A percentile compares a stretch with the other conserved stretches of the same genome.
Conservation (phyloP, 257 asterid genomes). For the Ehretia macrophylla region DNA sequence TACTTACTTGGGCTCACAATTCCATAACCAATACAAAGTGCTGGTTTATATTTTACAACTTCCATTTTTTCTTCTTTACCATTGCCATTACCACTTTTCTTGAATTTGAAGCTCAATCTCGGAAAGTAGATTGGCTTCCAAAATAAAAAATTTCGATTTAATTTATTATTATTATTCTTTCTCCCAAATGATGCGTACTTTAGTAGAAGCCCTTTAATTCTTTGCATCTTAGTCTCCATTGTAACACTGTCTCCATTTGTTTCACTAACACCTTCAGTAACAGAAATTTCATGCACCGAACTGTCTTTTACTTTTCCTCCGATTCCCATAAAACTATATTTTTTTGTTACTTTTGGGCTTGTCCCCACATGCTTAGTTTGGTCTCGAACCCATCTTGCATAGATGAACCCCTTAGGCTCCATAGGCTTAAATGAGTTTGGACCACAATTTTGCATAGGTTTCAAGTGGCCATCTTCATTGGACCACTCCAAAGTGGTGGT, state of each 20-base stretch:
- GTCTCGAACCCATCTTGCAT: conserved; percentile 60
- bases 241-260: conserved; percentile 2
- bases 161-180: conserved; percentile 25
- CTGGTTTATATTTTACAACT: conserved; percentile 40
- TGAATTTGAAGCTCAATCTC: conserved; percentile 44
- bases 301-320: neutral
- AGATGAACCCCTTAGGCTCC: conserved; percentile 61
- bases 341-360: conserved; percentile 18
- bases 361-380: conserved; percentile 34
- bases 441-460: conserved; percentile 14
- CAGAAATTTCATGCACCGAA: neutral
- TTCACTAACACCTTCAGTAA: too few relatives aligned
- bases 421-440: conserved; percentile 30
- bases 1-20: conserved; percentile 26
- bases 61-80: conserved; percentile 29
- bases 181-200: conserved; percentile 52
- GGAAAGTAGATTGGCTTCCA: conserved; percentile 30
- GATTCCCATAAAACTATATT: too few relatives aligned
- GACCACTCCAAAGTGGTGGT: conserved; percentile 14
- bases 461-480: too few relatives aligned
- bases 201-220: conserved; percentile 41
- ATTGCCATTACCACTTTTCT: conserved; percentile 26
- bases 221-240: conserved; percentile 32
- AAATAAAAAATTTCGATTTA: conserved; percentile 20
- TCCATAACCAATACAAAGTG: conserved; percentile 44